phyloP scores from a whole-genome alignment of 257 asterid species.

The Jaltomata sinuosa region DNA sequence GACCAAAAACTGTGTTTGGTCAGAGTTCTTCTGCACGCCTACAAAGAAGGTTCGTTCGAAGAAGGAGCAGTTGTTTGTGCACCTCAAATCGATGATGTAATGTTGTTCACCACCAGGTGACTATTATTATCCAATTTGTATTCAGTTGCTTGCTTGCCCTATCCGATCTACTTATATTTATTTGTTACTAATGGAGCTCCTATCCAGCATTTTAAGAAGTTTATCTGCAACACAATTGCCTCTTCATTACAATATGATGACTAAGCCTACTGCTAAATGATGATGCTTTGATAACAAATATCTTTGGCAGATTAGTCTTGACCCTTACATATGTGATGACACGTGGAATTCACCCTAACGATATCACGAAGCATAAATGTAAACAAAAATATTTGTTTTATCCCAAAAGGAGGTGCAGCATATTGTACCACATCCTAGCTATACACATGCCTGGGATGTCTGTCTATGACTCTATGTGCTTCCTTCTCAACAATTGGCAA shows the following conservation, averaged over 20 bases:
- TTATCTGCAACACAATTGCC: not conserved
- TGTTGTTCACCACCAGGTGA: slow-evolving; percentile 46
- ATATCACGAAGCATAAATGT: not conserved
- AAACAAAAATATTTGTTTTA: not conserved
- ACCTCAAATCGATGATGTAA: slow-evolving; percentile 48
- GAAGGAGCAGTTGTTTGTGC: slow-evolving; percentile 89
- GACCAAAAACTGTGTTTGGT: slow-evolving; percentile 35
- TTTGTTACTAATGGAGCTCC: not conserved
- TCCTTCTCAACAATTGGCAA: not conserved
- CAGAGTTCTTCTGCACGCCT: slow-evolving; percentile 53
- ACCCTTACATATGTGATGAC: not conserved
- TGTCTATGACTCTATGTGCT: not conserved
- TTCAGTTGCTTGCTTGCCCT: not conserved
- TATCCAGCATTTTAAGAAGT: not conserved
- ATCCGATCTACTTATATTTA: not conserved
- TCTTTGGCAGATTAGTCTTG: not conserved
- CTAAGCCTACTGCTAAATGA: not conserved
- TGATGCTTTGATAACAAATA: not conserved
- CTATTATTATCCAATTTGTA: slow-evolving; percentile 4
- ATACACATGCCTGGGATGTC: not conserved
- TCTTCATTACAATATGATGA: not conserved
- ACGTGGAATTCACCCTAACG: not conserved
- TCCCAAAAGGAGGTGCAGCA: not conserved
- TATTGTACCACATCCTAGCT: not conserved
- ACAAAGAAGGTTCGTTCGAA: slow-evolving; percentile 67